Conservation (phyloP, 192 early-diverging fungal genomes). For the Mortierella antarctica region DNA sequence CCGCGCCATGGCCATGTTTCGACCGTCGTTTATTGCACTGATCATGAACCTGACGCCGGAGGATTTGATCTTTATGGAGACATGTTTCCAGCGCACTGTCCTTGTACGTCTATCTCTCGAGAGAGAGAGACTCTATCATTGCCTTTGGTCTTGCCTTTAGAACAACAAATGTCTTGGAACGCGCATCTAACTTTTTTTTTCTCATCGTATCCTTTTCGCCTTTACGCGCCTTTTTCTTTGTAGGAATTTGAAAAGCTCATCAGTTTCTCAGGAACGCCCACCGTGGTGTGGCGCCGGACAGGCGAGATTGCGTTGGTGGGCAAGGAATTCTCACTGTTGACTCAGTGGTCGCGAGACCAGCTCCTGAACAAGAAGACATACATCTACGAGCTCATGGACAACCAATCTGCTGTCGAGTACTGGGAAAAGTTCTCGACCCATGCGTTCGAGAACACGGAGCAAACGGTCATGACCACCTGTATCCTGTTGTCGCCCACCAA, state of each 20-base stretch:
- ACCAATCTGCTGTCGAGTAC: slow-evolving; percentile 91
- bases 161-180: too few relatives aligned
- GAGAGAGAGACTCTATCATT: neutral
- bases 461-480: slow-evolving; percentile 90
- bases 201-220: slow-evolving; percentile 2
- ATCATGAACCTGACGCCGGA: slow-evolving; percentile 95
- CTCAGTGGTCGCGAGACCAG: slow-evolving; percentile 89
- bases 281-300: slow-evolving; percentile 96
- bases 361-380: slow-evolving; percentile 82
- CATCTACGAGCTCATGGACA: slow-evolving; percentile 95
- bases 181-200: neutral
- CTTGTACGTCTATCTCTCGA: slow-evolving; percentile 54
- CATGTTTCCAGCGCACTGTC: slow-evolving; percentile 93
- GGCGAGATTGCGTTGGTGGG: slow-evolving; percentile 96
- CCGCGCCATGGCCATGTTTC: slow-evolving; percentile 87
- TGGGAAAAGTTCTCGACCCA: slow-evolving; percentile 95
- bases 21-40: slow-evolving; percentile 92
- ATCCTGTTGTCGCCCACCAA: slow-evolving; percentile 80
- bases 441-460: slow-evolving; percentile 94
- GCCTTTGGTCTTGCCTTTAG: neutral
- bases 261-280: slow-evolving; percentile 93
- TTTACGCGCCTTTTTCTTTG: neutral
- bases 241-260: slow-evolving; percentile 97
- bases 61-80: slow-evolving; percentile 96
- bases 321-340: slow-evolving; percentile 95